These are phyloP conservation scores for Trichoderma parareesei DNA, from an alignment of 495 filamentous ascomycete species.

Conservation along the genomic window DNA sequence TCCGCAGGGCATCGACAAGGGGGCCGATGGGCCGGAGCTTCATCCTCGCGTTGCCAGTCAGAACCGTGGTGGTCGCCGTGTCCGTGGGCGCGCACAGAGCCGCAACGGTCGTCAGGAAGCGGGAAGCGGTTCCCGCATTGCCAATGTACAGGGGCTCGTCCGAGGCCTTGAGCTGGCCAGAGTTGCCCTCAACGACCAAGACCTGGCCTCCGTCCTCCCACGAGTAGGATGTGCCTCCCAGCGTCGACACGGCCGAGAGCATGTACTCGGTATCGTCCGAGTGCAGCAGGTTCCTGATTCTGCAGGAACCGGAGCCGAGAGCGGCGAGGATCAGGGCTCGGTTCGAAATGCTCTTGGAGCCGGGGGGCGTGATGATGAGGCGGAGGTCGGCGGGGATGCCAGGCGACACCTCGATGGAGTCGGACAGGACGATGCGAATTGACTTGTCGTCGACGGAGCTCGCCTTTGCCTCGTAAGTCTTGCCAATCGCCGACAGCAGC, in stretches of 20 bases:
- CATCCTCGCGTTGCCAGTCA: constrained; percentile 95
- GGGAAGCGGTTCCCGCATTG: constrained; percentile 91
- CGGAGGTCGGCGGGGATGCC: constrained; percentile 54
- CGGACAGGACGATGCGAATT: constrained; percentile 75
- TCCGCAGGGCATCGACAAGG: constrained; percentile 82
- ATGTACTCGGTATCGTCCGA: constrained; percentile 97
- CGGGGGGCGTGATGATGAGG: constrained; percentile 77
- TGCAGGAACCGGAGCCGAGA: constrained; percentile 76
- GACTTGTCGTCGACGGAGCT: constrained; percentile 80
- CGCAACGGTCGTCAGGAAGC: constrained; percentile 90
- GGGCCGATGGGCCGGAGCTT: constrained; percentile 89
- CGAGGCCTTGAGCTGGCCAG: constrained; percentile 73
- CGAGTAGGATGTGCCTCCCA: constrained; percentile 83
- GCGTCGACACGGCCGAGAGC: constrained; percentile 74
- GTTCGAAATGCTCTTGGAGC: constrained; percentile 98
- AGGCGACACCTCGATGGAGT: constrained; percentile 65
- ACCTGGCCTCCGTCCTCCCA: constrained; percentile 93
- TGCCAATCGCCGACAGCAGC: constrained; percentile 85
- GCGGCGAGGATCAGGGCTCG: constrained; percentile 88
- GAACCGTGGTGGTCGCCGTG: constrained; percentile 54
- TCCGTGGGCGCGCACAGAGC: constrained; percentile 63
- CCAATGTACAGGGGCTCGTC: constrained; percentile 77
- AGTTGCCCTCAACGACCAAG: constrained; percentile 82
- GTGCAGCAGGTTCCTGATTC: constrained; percentile 85
- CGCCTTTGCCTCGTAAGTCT: constrained; percentile 76